Evolutionary conservation across 2,329 filamentous ascomycete genomes (phyloP).

Genomic region (Hymenoscyphus infarciens): DNA sequence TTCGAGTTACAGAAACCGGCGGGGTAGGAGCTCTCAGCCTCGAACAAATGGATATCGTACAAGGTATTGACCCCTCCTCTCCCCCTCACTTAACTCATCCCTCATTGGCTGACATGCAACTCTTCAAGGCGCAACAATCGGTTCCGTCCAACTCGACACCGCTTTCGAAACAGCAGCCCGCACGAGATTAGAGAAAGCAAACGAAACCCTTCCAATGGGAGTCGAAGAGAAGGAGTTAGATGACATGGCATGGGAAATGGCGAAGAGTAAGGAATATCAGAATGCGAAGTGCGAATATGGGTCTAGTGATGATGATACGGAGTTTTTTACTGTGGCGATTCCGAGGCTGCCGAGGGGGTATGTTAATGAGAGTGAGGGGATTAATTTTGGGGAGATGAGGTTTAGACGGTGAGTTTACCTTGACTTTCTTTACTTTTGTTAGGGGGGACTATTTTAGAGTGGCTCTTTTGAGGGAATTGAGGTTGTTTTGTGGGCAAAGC

Average conservation of each 20-base stretch:
- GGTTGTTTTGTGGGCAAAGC: background rate
- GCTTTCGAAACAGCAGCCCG: constrained; percentile 38
- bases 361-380: constrained; percentile 33
- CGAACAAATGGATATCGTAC: constrained; percentile 22
- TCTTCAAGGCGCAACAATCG: constrained; percentile 28
- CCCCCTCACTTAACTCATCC: too few relatives aligned
- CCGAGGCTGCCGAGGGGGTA: constrained; percentile 35
- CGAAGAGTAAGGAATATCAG: constrained; percentile 40
- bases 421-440: background rate
- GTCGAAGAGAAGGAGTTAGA: constrained; percentile 29
- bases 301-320: constrained; percentile 35
- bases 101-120: background rate
- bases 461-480: background rate
- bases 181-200: constrained; percentile 32
- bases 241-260: constrained; percentile 40
- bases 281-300: constrained; percentile 41
- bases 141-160: constrained; percentile 40
- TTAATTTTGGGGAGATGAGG: constrained; percentile 19
- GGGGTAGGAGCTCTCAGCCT: constrained; percentile 30
- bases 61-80: constrained; percentile 11
- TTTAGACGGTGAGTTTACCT: constrained; percentile 15
- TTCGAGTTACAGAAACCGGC: constrained; percentile 34
- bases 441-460: background rate
- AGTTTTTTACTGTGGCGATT: constrained; percentile 37
- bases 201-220: constrained; percentile 26